Base-by-base conservation (phyloP, 2,329 filamentous ascomycete species). In the Pseudopithomyces chartarum region DNA sequence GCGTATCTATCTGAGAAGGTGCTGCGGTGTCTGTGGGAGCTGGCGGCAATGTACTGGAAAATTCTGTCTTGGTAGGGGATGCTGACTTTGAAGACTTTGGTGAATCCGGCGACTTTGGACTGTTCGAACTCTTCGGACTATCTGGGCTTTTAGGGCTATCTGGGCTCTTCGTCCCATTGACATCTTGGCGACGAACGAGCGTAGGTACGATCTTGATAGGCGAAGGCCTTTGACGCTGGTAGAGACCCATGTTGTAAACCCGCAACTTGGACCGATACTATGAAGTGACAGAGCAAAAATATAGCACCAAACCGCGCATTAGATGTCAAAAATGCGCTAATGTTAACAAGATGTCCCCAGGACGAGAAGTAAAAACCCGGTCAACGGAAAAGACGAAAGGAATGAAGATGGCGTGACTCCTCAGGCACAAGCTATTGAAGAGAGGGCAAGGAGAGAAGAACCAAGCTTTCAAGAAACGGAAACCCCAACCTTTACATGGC, bases 401-500 rank as follows among this genome's bases (percentile, higher is more conserved):
- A 52, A 58, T 58, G 50, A 59, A 64, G n/a, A 45, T 60, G 55
- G 58, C 56, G 61, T 67, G 58, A 61, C 59, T 57, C 63, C 47
- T 46, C 53, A 60, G 57, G 53, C 58, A 59, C 54, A 60, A 62
- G 59, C 60, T 54, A 56, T 40, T 29, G 64, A 56, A 60, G 57
- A 55, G 43, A 55, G 59, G 63, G 53, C 55, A 63, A 59, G 55
- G 54, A 60, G 50, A 54, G 47, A 52, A 53, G 54, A 39, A 19
- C 33, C 46, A 38, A 56, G 57, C 26, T 10, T 13, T 8, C 23
- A 29, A 63, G 60, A 58, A 64, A 60, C 66, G 70, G 62, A 54
- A 4, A 63, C 60, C 62, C 64, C 61, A 69, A 62, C 43, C 67
- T 74, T 68, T 74, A 64, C 64, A 66, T 65, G 61, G 52, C 48